These are phyloP conservation scores for Nepenthes alata DNA, from an alignment of 179 eudicot species.

Conservation along the genomic window DNA sequence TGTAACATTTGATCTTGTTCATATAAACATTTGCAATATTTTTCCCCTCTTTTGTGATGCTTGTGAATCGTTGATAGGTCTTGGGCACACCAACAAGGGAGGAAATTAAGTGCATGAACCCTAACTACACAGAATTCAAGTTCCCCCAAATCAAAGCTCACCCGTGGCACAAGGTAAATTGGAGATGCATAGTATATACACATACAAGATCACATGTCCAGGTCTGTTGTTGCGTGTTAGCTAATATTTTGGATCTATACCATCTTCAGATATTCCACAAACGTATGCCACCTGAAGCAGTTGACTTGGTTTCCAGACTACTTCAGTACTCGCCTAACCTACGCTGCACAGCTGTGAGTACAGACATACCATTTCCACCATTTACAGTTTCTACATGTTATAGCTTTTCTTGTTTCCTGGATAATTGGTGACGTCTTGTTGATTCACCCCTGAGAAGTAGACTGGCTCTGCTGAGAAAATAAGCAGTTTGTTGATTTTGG, in stretches of 20 bases:
- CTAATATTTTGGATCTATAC: not conserved
- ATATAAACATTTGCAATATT: not conserved
- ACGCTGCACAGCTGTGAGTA: conserved; percentile 53
- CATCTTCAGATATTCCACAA: conserved; percentile 39
- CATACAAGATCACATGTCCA: not conserved
- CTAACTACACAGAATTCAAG: conserved; percentile 58
- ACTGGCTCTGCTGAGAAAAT: too few species aligned
- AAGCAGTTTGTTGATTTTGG: too few species aligned
- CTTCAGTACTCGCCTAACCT: conserved; percentile 53
- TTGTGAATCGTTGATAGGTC: conserved; percentile 18
- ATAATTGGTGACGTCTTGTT: not conserved
- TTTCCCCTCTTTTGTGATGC: not conserved
- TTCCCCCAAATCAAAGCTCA: conserved; percentile 62
- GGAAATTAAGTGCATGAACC: conserved; percentile 67
- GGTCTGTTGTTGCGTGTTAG: too few species aligned
- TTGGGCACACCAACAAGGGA: conserved; percentile 69
- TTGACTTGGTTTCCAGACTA: conserved; percentile 49
- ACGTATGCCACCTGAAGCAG: conserved; percentile 55
- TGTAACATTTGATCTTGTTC: too few species aligned
- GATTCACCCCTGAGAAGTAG: too few species aligned
- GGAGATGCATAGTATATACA: not conserved
- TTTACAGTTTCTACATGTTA: not conserved
- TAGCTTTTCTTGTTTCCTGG: not conserved
- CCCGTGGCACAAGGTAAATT: conserved; percentile 55
- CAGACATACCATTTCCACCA: not conserved